Conservation (phyloP, 2,329 filamentous ascomycete genomes). For the Reticulascus tulasneorum region DNA sequence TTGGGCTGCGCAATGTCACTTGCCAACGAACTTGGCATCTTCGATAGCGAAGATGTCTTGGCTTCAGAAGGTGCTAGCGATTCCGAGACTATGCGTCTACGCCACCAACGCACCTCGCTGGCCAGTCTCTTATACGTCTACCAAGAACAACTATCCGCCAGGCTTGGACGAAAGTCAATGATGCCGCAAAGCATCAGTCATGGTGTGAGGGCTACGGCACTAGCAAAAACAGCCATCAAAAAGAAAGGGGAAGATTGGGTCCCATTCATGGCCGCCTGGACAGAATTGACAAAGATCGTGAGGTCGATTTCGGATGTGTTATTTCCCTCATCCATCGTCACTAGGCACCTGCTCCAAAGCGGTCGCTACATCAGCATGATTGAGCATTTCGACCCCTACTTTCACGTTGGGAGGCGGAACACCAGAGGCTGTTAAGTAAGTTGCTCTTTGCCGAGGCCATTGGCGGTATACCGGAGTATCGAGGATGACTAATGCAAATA, state of each 20-base stretch:
- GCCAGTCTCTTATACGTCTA: neutral
- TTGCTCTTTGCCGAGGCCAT: too few species aligned
- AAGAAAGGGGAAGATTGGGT: too few species aligned
- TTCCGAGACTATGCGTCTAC: too few species aligned
- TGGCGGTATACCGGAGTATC: too few species aligned
- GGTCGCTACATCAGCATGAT: slow-evolving; percentile 34
- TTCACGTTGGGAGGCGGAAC: neutral
- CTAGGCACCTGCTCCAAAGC: slow-evolving; percentile 35
- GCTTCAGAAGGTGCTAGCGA: too few species aligned
- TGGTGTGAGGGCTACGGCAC: slow-evolving; percentile 16
- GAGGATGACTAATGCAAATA: too few species aligned
- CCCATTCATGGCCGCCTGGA: slow-evolving; percentile 52
- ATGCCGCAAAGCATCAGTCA: neutral
- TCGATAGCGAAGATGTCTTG: slow-evolving; percentile 38
- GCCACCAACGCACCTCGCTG: neutral
- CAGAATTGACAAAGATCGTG: slow-evolving; percentile 40
- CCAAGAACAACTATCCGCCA: slow-evolving; percentile 2
- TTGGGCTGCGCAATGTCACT: slow-evolving; percentile 50
- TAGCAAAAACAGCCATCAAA: too few species aligned
- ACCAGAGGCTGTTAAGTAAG: neutral
- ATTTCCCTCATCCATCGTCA: slow-evolving; percentile 39
- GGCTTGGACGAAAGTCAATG: slow-evolving; percentile 3
- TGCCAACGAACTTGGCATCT: slow-evolving; percentile 48
- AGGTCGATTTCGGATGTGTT: slow-evolving; percentile 50
- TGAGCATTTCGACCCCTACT: slow-evolving; percentile 9